A percentile compares a stretch with the other conserved stretches of the same genome.
Evolutionary conservation across 176 grass and related monocot genomes (phyloP).

Genomic region (Saccharum officinarum): DNA sequence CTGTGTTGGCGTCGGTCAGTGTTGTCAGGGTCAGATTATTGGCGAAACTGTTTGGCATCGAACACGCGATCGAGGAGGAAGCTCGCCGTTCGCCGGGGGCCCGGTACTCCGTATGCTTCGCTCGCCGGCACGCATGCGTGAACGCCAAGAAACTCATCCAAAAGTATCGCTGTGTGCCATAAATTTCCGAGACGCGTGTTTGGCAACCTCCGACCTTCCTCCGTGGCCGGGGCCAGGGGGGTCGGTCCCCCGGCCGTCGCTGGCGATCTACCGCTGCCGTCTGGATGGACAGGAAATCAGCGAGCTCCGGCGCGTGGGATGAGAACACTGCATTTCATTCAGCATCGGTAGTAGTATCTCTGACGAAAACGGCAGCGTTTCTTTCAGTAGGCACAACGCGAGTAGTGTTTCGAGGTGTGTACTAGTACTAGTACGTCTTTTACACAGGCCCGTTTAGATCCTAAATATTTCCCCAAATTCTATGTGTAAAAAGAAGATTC

Average conservation of each 20-base stretch:
- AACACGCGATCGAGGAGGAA: not conserved
- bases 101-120: not conserved
- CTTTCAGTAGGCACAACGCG: not conserved
- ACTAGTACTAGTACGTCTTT: too few relatives aligned
- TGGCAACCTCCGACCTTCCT: conserved; percentile 3
- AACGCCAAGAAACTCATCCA: not conserved
- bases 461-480: too few relatives aligned
- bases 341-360: not conserved
- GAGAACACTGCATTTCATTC: not conserved
- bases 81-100: not conserved
- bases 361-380: not conserved
- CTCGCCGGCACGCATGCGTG: conserved; percentile 12
- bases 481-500: too few relatives aligned
- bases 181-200: conserved; percentile 10
- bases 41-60: not conserved
- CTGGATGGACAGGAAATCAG: not conserved
- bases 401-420: not conserved
- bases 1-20: not conserved
- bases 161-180: conserved; percentile 4
- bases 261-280: not conserved
- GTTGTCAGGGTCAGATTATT: conserved; percentile 3
- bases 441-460: too few relatives aligned
- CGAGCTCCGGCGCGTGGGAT: not conserved
- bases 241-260: not conserved
- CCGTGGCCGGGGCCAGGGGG: not conserved